A percentile compares a stretch with the other conserved stretches of the same genome.
Evolutionary conservation across 257 asterid species (phyloP).

Genomic region (Ilex aquifolium): DNA sequence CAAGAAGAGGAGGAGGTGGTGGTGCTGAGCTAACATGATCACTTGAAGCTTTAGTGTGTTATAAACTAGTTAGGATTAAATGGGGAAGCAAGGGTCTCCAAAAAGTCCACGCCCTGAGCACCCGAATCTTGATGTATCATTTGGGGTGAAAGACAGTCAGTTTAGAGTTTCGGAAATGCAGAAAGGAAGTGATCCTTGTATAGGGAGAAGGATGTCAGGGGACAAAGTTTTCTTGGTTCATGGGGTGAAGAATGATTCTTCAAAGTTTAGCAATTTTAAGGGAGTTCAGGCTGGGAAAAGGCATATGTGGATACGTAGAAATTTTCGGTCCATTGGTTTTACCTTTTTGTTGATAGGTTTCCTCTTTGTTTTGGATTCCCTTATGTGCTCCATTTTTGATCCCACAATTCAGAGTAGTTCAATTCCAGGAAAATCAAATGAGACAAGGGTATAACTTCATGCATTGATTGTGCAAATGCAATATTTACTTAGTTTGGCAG

Average conservation of each 20-base stretch:
- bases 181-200: slow-evolving; percentile 32
- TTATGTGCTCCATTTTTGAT: slow-evolving; percentile 52
- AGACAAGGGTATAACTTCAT: slow-evolving; percentile 35
- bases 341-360: slow-evolving; percentile 43
- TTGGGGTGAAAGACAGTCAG: slow-evolving; percentile 31
- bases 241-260: slow-evolving; percentile 40
- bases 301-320: slow-evolving; percentile 47
- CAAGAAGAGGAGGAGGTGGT: neutral
- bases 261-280: slow-evolving; percentile 33
- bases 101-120: slow-evolving; percentile 32
- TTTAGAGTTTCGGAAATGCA: slow-evolving; percentile 33
- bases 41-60: neutral
- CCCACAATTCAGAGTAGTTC: slow-evolving; percentile 27
- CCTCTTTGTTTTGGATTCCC: slow-evolving; percentile 53
- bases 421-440: slow-evolving; percentile 16
- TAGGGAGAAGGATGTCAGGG: slow-evolving; percentile 53
- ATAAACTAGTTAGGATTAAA: slow-evolving; percentile 9
- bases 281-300: slow-evolving; percentile 46
- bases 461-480: neutral
- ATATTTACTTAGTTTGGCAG: neutral
- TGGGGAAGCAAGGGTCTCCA: slow-evolving; percentile 46
- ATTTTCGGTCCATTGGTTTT: slow-evolving; percentile 40
- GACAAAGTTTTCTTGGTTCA: slow-evolving; percentile 32
- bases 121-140: slow-evolving; percentile 20
- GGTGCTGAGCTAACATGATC: neutral